Percentiles rank a stretch among this genome's conserved stretches.
These are phyloP conservation scores for Rhizopogon parksii DNA, from an alignment of 1,284 basidiomycete species.

Conservation along the genomic window DNA sequence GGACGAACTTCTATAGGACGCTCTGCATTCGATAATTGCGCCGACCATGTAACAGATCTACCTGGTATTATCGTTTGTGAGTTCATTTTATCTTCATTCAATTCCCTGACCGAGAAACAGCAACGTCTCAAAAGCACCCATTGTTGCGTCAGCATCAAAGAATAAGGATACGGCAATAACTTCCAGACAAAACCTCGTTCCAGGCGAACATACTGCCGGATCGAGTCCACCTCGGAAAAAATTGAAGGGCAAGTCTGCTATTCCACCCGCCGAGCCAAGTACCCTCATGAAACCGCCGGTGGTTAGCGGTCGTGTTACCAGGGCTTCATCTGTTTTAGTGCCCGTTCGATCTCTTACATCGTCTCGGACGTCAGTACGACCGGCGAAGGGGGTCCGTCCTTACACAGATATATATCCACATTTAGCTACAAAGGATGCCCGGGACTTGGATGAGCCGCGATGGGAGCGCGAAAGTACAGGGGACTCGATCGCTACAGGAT, in stretches of 20 bases:
- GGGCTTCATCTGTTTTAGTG: background rate
- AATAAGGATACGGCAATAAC: background rate
- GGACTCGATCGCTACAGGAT: too few species aligned
- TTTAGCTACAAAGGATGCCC: conserved; percentile 15
- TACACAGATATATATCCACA: conserved; percentile 25
- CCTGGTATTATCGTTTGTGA: background rate
- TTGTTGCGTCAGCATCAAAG: background rate
- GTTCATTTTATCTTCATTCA: background rate
- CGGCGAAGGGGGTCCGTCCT: conserved; percentile 15
- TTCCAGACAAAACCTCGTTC: background rate
- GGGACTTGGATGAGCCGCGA: background rate
- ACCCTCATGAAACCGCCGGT: background rate
- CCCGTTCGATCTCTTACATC: background rate
- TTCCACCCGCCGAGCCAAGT: background rate
- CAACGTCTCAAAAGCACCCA: background rate
- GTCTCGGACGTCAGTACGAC: conserved; percentile 18
- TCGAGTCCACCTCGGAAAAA: background rate
- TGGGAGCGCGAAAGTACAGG: background rate
- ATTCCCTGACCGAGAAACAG: too few species aligned
- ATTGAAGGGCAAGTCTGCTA: background rate
- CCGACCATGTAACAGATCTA: background rate
- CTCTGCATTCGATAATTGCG: background rate
- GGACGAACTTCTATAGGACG: background rate
- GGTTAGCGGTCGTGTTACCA: background rate
- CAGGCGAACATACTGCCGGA: background rate